Base-by-base conservation (phyloP, 148 eudicot genomes). In the Chenopodium suecicum region DNA sequence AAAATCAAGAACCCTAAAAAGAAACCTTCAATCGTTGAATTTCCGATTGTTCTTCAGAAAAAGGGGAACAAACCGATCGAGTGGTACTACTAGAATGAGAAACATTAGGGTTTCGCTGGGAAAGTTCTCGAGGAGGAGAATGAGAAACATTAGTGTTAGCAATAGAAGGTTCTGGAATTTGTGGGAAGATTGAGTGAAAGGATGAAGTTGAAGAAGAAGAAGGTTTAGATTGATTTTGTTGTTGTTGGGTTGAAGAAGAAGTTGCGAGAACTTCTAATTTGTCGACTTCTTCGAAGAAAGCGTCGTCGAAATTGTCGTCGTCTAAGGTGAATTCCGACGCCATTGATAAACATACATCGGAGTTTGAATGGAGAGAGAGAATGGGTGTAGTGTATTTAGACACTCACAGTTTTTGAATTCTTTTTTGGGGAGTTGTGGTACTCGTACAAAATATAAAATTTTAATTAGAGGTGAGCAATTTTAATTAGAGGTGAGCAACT, bases 81-180 rank as follows among this genome's bases (percentile, higher is more conserved):
- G 54, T 70, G 19, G 62, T 23, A 2, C 44, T 37, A 54, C 16
- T 52, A 65, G 37, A 62, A 70, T 9, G 23, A 16, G 31, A 32
- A 10, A 10, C 44, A 1, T 4, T 84, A 70, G 62, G 66, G 58
- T 52, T 73, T 56, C 94, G 85, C 90, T 94, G 98, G n/a, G 98
- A 91, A 62, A 94, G 85, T 67, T 85, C 89, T 34, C 93, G 89
- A 54, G 98, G 98, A 20, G 98, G 98, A 60, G 98, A 94, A 58
- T 92, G 84, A 84, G 89, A 87, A 52, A 82, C 48, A 27, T 27
- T 27, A 20, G 74, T 41, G 27, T 9, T 75, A 56, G 63, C 23
- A 66, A 84, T 54, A 69, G 82, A 31, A 73, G 83, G 69, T 31
- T 27, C 79, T 14, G 83, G 89, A 20, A 83, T 89, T 6, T 80